Evolutionary conservation across 2,329 filamentous ascomycete species (phyloP), one percentile per base, ranked within the genome.

Genomic region (Monascus ruber): DNA sequence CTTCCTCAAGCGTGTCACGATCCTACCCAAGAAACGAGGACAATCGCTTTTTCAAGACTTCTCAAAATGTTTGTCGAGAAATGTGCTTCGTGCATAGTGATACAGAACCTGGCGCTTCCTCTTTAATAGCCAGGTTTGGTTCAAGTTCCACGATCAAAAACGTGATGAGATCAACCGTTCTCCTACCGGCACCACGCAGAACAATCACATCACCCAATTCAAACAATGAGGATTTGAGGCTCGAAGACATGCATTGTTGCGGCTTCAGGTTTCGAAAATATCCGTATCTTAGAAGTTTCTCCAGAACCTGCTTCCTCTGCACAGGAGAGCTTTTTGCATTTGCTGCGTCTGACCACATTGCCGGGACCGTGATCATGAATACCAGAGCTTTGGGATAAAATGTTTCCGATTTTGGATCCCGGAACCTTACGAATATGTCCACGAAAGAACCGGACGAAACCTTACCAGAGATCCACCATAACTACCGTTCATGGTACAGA

Each of bases 101-200:
- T 0, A 52, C 58, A 17, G 35, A 42, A 1, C 54, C 53, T 2
- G 48, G 39, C 1, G 51, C 52, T 3, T 49, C 41, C 35, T 59
- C 55, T 8, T 48, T 46, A 0, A 59, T 35, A 17, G 50, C 32
- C 5, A 55, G 25, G 8, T 33, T 43, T 3, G 57, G 58, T 5
- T 43, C 27, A 4, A 59, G 35, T 6, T 43, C 36, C 3, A 41
- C 24, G 10, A 61, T 53, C 0, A 43, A 41, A 37, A 58, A 60
- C 0, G 54, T 51, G 2, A 58, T 58, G 17, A 58, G 40, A 40
- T 60, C 56, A 4, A 56, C 54, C 0, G 51, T 58, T 1, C 52
- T 53, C 24, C 51, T 55, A 1, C 53, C 49, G 0, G 51, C 53
- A 35, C 58, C 55, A 25, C 53, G 55, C 1, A 58, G 32, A 11